These are phyloP conservation scores for Diaporthe ampelina DNA, from an alignment of 2,329 filamentous ascomycete species.

Conservation along the genomic window DNA sequence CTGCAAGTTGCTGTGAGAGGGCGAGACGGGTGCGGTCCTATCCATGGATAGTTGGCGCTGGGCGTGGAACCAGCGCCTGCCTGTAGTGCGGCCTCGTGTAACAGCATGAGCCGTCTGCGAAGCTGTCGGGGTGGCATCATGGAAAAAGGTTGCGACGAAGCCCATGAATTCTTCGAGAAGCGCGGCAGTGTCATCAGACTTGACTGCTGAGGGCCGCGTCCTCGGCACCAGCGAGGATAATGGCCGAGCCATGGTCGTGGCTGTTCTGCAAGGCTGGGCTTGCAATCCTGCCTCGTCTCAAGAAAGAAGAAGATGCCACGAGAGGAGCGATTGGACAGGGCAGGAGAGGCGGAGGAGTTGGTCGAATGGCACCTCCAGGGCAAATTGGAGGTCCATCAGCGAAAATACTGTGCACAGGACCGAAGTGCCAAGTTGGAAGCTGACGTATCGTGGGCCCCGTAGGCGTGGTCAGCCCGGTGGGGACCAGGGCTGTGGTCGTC, in stretches of 20 bases:
- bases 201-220: slow-evolving; percentile 16
- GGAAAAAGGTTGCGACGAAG: slow-evolving; percentile 48
- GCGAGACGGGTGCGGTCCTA: background rate
- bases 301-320: background rate
- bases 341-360: background rate
- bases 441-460: slow-evolving; percentile 25
- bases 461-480: background rate
- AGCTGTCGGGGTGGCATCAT: slow-evolving; percentile 28
- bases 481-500: background rate
- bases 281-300: background rate
- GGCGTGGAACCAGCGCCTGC: slow-evolving; percentile 33
- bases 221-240: slow-evolving; percentile 23
- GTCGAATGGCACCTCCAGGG: slow-evolving; percentile 13
- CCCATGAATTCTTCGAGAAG: slow-evolving; percentile 48
- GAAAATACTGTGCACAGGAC: background rate
- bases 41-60: slow-evolving; percentile 32
- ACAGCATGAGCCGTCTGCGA: slow-evolving; percentile 24
- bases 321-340: slow-evolving; percentile 2
- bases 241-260: slow-evolving; percentile 30
- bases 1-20: background rate
- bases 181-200: slow-evolving; percentile 22
- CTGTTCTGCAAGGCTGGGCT: background rate
- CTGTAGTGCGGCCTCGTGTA: slow-evolving; percentile 20
- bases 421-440: slow-evolving; percentile 18
- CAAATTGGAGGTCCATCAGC: slow-evolving; percentile 35